Base-by-base conservation (phyloP, 2,329 filamentous ascomycete species). In the Fulvia fulva region DNA sequence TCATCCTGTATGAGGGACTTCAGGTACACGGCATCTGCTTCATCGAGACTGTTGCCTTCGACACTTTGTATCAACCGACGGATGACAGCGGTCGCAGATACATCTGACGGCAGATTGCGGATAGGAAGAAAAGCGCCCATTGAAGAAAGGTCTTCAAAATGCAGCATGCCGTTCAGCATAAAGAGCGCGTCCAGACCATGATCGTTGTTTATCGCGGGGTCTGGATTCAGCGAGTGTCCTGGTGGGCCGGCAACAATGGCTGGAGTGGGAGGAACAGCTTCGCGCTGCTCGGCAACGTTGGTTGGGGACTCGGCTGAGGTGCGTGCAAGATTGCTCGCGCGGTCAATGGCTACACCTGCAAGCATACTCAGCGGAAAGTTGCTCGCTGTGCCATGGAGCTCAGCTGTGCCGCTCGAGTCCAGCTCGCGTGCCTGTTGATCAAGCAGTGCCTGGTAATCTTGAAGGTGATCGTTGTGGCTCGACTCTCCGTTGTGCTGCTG, bases 401-500 rank as follows among this genome's bases (percentile, higher is more conserved):
- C 47, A 11, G 47, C 9, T 16, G 11, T 6, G n/a, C n/a, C 2
- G 6, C n/a, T 21, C 7, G 23, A 12, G 23, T 2, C 47, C 8
- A n/a, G 4, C 4, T 28, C 47, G 14, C 67, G 63, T 21, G 65
- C 64, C 45, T 71, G 70, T 3, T 60, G 58, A 41, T 67, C 59
- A 8, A 71, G 57, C 62, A 70, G 52, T n/a, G 61, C 56, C 51
- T 71, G 69, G 53, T 70, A 71, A 51, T 71, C 63, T 28, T 71
- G 66, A 11, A 71, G 53, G 6, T 44, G 53, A 1, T 47, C 45
- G 46, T 67, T n/a, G n/a, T n/a, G n/a, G n/a, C n/a, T 67, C 23
- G 60, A 55, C 3, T 37, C 37, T 14, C 45, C 19, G 21, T 23
- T 37, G 19, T 47, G 50, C 16, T 45, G 46, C 47, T 21, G 51